Percentiles rank a stretch among this genome's conserved stretches.
Conservation (phyloP, 768 basidiomycete genomes). For the Amyloporia xantha region DNA sequence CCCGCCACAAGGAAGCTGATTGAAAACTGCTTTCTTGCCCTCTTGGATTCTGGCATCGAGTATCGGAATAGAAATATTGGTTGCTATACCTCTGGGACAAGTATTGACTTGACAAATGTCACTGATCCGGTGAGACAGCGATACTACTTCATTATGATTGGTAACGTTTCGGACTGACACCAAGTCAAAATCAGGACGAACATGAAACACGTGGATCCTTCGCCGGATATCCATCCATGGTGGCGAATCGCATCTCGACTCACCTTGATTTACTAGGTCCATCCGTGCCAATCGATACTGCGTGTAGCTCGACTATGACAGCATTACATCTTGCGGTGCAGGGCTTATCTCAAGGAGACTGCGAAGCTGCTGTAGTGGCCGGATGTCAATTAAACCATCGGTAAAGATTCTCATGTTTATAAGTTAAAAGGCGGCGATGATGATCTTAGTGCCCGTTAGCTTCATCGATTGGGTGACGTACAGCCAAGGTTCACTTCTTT, state of each 20-base stretch:
- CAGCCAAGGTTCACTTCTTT: conserved; percentile 31
- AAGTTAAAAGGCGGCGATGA: background rate
- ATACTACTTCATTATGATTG: no score
- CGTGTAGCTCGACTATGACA: conserved; percentile 42
- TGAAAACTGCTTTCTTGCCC: conserved; percentile 33
- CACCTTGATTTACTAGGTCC: conserved; percentile 38
- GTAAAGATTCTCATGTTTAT: conserved; percentile 18
- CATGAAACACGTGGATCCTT: conserved; percentile 28
- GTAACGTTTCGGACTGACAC: no score
- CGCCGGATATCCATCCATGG: conserved; percentile 27
- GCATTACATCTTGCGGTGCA: conserved; percentile 44
- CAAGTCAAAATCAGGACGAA: no score
- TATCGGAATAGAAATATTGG: conserved; percentile 37
- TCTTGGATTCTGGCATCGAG: conserved; percentile 43
- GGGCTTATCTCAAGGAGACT: conserved; percentile 37
- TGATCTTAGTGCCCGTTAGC: conserved; percentile 11
- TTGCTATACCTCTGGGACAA: conserved; percentile 30
- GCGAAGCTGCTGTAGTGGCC: conserved; percentile 42
- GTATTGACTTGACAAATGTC: conserved; percentile 5
- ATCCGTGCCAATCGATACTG: conserved; percentile 44
- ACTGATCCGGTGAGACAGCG: background rate
- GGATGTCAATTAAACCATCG: conserved; percentile 36
- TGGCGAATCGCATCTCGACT: conserved; percentile 38
- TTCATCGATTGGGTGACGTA: conserved; percentile 33
- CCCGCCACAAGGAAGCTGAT: conserved; percentile 31